These are phyloP conservation scores for Cercospora beticola DNA, from an alignment of 2,329 filamentous ascomycete species.

Conservation along the genomic window DNA sequence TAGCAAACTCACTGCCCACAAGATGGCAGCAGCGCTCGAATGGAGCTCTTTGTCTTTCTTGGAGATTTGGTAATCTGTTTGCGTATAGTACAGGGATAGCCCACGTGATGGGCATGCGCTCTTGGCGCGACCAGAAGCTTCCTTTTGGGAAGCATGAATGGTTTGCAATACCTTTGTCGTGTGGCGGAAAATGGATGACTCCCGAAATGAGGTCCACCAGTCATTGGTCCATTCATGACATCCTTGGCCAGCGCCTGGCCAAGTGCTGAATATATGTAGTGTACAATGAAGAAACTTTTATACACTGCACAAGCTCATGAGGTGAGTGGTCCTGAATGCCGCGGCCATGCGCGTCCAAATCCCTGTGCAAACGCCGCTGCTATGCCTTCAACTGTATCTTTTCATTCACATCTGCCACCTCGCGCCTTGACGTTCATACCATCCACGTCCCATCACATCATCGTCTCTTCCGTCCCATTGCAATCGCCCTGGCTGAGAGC, in stretches of 20 bases:
- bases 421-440: not conserved
- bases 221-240: not conserved
- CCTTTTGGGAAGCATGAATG: not conserved
- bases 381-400: slow-evolving; percentile 1
- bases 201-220: not conserved
- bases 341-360: not conserved
- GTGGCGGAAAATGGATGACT: not conserved
- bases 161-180: not conserved
- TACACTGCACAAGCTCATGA: slow-evolving; percentile 3
- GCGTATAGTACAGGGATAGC: not conserved
- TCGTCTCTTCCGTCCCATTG: not conserved
- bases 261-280: not conserved
- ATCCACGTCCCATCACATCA: not conserved
- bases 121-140: not conserved
- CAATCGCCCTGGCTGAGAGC: not conserved
- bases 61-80: not conserved
- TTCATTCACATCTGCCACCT: not conserved
- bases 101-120: not conserved
- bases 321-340: not conserved
- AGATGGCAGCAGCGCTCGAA: not conserved
- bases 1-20: not conserved
- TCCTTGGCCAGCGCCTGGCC: not conserved
- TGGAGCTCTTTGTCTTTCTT: not conserved
- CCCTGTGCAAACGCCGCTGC: slow-evolving; percentile 2
- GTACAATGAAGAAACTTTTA: not conserved